These are phyloP conservation scores for Fusarium sp. DNA, from an alignment of 2,329 filamentous ascomycete species.

Conservation along the genomic window DNA sequence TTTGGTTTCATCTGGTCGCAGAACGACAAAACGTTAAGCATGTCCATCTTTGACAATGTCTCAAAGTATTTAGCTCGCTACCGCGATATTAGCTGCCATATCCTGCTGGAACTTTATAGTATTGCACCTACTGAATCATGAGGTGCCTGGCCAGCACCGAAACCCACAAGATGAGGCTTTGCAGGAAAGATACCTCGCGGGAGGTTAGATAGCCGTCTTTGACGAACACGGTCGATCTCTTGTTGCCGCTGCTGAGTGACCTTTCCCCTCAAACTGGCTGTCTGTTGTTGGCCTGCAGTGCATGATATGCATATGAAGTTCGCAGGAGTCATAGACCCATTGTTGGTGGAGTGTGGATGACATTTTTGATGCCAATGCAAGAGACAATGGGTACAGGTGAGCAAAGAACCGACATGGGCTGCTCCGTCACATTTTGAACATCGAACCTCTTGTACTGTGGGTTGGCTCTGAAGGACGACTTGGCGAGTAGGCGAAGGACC, in stretches of 20 bases:
- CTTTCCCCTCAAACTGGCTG: constrained; percentile 21
- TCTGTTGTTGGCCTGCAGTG: constrained; percentile 12
- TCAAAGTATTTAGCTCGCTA: constrained; percentile 56
- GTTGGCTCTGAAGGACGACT: not conserved
- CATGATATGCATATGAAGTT: constrained; percentile 40
- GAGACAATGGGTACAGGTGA: constrained; percentile 40
- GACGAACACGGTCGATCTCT: constrained; percentile 49
- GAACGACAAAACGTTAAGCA: constrained; percentile 55
- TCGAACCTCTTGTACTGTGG: not conserved
- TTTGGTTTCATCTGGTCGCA: constrained; percentile 56
- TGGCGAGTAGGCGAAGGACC: not conserved
- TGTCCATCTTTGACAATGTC: constrained; percentile 51
- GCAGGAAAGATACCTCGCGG: constrained; percentile 49
- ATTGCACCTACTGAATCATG: constrained; percentile 49
- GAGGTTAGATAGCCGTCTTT: constrained; percentile 48
- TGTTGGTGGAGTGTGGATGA: constrained; percentile 17
- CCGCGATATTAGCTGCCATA: not conserved
- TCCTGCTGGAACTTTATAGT: not conserved
- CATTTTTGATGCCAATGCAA: constrained; percentile 44
- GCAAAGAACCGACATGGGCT: constrained; percentile 11
- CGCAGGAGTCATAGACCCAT: not conserved
- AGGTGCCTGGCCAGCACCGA: constrained; percentile 50
- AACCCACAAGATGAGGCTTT: constrained; percentile 54
- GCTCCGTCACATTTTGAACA: constrained; percentile 37
- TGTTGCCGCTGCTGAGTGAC: constrained; percentile 33